Conservation (phyloP, 2,329 filamentous ascomycete genomes). For the Botrytis fabae region DNA sequence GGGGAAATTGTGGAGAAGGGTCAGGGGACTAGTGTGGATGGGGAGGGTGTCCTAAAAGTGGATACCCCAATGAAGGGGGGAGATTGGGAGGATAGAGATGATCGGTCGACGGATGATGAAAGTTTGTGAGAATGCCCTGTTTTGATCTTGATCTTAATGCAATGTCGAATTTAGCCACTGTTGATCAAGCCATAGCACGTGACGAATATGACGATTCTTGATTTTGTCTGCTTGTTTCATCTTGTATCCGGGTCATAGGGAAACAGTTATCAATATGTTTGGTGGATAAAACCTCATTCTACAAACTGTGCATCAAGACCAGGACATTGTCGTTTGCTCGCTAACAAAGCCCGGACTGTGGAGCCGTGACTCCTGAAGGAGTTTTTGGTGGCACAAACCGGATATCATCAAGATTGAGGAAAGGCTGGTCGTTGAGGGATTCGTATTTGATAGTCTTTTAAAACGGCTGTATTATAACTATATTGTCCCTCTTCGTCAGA, state of each 20-base stretch:
- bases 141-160: not conserved
- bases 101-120: not conserved
- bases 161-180: not conserved
- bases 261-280: not conserved
- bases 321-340: not conserved
- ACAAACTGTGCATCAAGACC: not conserved
- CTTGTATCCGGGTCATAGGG: not conserved
- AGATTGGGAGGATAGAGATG: not conserved
- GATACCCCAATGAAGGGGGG: not conserved
- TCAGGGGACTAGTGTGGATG: not conserved
- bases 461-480: too few species aligned
- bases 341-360: not conserved
- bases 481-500: too few species aligned
- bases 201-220: not conserved
- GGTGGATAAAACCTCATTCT: too few species aligned
- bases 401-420: too few species aligned
- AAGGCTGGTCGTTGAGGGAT: too few species aligned
- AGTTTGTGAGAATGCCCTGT: not conserved
- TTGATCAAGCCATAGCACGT: not conserved
- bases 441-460: too few species aligned
- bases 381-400: too few species aligned
- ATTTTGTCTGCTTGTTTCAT: not conserved
- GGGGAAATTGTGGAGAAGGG: slow-evolving; percentile 2
- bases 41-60: not conserved
- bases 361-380: not conserved